These are phyloP conservation scores for Magnusiomyces paraingens DNA, from an alignment of 1,139 yeast species.

Conservation along the genomic window DNA sequence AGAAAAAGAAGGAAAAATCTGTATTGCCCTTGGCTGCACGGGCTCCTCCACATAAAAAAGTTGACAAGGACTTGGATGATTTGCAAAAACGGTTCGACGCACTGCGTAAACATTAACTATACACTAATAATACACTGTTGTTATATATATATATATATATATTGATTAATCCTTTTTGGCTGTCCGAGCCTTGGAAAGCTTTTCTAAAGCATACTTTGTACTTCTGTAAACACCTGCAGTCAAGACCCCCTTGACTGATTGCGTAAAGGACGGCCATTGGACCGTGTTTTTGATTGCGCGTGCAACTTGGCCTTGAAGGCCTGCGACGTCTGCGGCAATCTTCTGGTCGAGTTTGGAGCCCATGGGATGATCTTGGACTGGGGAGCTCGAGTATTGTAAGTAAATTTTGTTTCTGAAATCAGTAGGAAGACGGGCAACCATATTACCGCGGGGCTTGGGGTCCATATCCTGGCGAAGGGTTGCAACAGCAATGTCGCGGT, in stretches of 20 bases:
- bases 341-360: conserved; percentile 32
- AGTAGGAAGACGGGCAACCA: conserved; percentile 43
- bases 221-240: conserved; percentile 82
- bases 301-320: conserved; percentile 38
- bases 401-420: conserved; percentile 46
- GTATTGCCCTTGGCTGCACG: conserved; percentile 26
- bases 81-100: conserved; percentile 52
- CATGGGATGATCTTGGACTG: neutral
- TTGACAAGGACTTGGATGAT: conserved; percentile 43
- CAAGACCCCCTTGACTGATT: conserved; percentile 72
- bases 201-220: conserved; percentile 70
- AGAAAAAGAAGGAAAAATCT: conserved; percentile 39
- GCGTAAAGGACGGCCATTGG: conserved; percentile 61
- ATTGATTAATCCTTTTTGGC: conserved; percentile 8
- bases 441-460: conserved; percentile 33
- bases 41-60: conserved; percentile 15
- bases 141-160: neutral
- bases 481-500: conserved; percentile 24
- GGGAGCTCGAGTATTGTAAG: conserved; percentile 34
- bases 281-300: conserved; percentile 54
- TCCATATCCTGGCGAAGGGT: conserved; percentile 34
- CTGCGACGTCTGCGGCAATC: conserved; percentile 40
- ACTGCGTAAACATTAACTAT: conserved; percentile 28
- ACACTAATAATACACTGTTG: neutral
- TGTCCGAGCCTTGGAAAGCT: conserved; percentile 36